Evolutionary conservation across 192 early-diverging fungal species (phyloP).

Genomic region (Backusella morwellensis): DNA sequence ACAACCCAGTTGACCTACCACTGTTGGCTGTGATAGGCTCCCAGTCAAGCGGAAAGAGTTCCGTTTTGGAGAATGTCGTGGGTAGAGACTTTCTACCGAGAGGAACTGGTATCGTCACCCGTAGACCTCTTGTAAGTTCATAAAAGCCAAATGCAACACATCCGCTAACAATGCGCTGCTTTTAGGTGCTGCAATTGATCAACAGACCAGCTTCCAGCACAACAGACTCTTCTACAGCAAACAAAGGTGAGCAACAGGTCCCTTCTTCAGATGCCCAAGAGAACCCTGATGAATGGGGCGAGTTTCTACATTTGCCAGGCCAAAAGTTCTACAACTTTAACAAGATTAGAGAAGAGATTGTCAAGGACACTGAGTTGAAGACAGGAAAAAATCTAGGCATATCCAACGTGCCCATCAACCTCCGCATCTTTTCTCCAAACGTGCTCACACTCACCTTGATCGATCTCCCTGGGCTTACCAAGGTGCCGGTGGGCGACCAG

Average conservation of each 20-base stretch:
- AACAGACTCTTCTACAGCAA: not conserved
- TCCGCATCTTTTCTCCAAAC: constrained; percentile 96
- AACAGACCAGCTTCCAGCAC: constrained; percentile 65
- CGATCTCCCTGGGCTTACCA: constrained; percentile 98
- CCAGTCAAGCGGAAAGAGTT: constrained; percentile 91
- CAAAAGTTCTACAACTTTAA: constrained; percentile 96
- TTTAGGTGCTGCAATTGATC: constrained; percentile 84
- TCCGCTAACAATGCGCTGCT: not conserved
- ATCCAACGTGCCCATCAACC: constrained; percentile 93
- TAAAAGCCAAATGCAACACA: no score
- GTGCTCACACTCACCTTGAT: constrained; percentile 97
- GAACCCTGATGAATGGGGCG: constrained; percentile 94
- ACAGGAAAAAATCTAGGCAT: constrained; percentile 84
- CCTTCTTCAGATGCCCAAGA: constrained; percentile 39
- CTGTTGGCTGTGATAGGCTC: constrained; percentile 88
- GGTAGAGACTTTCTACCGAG: constrained; percentile 98
- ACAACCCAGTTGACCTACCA: constrained; percentile 87
- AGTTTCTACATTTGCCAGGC: constrained; percentile 97
- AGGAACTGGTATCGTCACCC: constrained; percentile 96
- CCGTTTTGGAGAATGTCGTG: constrained; percentile 99
- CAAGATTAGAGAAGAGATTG: constrained; percentile 97
- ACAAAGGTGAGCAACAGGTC: not conserved
- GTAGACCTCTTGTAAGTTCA: constrained; percentile 80
- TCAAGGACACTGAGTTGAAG: constrained; percentile 87
- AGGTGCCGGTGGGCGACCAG: constrained; percentile 98